Conservation (phyloP, 1,284 basidiomycete species). For the Wallemia hederae region DNA sequence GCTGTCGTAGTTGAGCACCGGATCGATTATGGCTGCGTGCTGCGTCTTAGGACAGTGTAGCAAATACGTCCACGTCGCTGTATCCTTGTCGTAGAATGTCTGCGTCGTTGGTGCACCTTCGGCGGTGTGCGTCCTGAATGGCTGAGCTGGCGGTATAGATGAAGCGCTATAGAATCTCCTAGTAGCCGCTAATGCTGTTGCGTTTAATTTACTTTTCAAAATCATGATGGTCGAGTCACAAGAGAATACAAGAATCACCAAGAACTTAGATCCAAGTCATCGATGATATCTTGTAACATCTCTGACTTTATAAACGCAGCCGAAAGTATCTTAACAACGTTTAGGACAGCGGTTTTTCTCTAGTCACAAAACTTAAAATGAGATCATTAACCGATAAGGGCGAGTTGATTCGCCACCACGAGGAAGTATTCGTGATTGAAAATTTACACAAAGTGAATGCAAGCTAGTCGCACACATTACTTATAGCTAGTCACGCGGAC, state of each 20-base stretch:
- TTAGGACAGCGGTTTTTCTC: too few species aligned
- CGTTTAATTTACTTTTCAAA: too few species aligned
- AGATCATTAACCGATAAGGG: not conserved
- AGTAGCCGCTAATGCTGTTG: too few species aligned
- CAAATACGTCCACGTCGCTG: conserved; percentile 11
- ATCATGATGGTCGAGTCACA: too few species aligned
- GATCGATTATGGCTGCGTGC: conserved; percentile 10
- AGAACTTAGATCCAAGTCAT: too few species aligned
- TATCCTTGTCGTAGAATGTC: conserved; percentile 11
- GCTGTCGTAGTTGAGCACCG: conserved; percentile 12
- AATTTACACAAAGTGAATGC: not conserved
- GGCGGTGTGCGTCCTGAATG: not conserved
- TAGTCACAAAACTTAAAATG: too few species aligned
- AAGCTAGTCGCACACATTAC: not conserved
- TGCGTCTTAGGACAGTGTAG: conserved; percentile 7
- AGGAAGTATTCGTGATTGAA: not conserved
- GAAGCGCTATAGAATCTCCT: too few species aligned
- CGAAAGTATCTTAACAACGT: too few species aligned
- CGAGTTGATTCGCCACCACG: not conserved
- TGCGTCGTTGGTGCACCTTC: not conserved
- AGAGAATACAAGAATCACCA: too few species aligned
- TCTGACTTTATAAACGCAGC: too few species aligned
- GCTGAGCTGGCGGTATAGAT: not conserved
- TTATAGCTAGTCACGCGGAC: too few species aligned
- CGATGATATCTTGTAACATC: too few species aligned